Evolutionary conservation across 2,329 filamentous ascomycete species (phyloP).

Genomic region (Botryotinia calthae): DNA sequence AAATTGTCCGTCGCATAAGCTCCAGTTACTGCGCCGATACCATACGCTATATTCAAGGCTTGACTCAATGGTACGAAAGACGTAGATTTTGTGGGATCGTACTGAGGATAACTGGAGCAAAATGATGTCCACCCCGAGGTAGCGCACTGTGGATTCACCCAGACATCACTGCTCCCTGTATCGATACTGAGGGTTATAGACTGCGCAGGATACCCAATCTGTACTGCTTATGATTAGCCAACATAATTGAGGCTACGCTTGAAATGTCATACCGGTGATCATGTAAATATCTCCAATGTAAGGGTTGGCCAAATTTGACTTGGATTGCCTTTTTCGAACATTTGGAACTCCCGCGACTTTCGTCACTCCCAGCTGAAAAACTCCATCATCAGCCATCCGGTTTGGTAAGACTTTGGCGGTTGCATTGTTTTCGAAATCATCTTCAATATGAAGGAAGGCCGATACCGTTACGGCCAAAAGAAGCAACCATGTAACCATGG

Average conservation of each 20-base stretch:
- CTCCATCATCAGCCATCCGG: not conserved
- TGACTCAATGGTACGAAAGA: not conserved
- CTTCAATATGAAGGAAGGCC: not conserved
- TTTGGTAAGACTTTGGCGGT: not conserved
- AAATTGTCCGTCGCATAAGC: slow-evolving; percentile 14
- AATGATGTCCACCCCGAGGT: slow-evolving; percentile 19
- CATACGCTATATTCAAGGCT: slow-evolving; percentile 13
- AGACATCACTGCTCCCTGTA: slow-evolving; percentile 18
- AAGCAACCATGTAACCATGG: not conserved
- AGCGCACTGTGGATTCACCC: slow-evolving; percentile 18
- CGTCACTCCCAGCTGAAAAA: slow-evolving; percentile 11
- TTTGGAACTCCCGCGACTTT: slow-evolving; percentile 6
- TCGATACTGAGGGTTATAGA: slow-evolving; percentile 13
- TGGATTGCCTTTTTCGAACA: slow-evolving; percentile 1
- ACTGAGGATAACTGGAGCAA: slow-evolving; percentile 4
- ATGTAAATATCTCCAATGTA: slow-evolving; percentile 18
- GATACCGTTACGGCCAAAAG: not conserved
- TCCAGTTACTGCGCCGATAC: slow-evolving; percentile 10
- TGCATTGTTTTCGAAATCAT: not conserved
- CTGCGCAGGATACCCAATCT: slow-evolving; percentile 16
- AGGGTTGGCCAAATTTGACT: slow-evolving; percentile 10
- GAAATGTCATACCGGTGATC: slow-evolving; percentile 4
- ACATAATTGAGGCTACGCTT: not conserved
- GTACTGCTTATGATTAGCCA: slow-evolving; percentile 10
- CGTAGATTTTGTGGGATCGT: slow-evolving; percentile 7